Evolutionary conservation across 75 land plant species (phyloP).

Genomic region (Gnetum montanum): DNA sequence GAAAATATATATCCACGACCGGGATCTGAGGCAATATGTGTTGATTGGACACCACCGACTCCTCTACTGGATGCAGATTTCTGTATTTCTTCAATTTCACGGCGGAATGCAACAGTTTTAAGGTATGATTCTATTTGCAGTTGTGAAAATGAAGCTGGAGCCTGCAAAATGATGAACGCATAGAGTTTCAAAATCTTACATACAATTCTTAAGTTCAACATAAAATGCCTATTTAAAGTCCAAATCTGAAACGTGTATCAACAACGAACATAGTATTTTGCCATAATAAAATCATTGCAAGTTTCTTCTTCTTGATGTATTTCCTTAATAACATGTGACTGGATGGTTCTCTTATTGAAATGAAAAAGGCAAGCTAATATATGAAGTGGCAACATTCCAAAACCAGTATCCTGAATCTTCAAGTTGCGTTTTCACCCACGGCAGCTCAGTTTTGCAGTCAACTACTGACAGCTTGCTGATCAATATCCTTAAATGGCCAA

Average conservation of each 20-base stretch:
- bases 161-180: slow-evolving; percentile 21
- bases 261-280: too few species aligned
- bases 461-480: too few species aligned
- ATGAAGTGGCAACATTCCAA: too few species aligned
- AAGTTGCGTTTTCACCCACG: too few species aligned
- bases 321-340: too few species aligned
- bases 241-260: not conserved
- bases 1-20: slow-evolving; percentile 91
- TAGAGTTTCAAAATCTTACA: not conserved
- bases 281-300: too few species aligned
- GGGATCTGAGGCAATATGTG: slow-evolving; percentile 89
- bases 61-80: slow-evolving; percentile 81
- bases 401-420: too few species aligned
- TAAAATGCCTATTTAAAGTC: not conserved
- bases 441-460: too few species aligned
- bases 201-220: not conserved
- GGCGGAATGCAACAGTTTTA: slow-evolving; percentile 97
- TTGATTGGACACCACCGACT: slow-evolving; percentile 73
- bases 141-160: slow-evolving; percentile 82
- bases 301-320: too few species aligned
- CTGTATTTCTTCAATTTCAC: slow-evolving; percentile 91
- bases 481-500: too few species aligned
- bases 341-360: too few species aligned
- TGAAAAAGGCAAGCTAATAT: too few species aligned
- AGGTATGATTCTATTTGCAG: slow-evolving; percentile 95